Conservation (phyloP, 768 basidiomycete genomes). For the Tephrocybe sp. region DNA sequence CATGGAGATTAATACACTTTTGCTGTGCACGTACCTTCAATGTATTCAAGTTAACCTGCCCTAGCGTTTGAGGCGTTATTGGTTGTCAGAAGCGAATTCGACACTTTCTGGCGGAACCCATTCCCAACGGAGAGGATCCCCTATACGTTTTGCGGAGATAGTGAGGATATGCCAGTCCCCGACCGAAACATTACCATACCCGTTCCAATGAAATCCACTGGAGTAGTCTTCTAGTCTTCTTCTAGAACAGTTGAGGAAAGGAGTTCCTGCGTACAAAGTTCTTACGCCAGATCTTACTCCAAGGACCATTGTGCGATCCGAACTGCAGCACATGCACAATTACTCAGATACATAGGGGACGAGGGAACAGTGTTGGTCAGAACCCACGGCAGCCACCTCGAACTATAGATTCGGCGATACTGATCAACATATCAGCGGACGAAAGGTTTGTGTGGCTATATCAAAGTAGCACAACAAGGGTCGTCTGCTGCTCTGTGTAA, state of each 20-base stretch:
- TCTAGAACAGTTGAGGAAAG: neutral
- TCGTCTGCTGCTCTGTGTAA: neutral
- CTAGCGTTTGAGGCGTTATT: neutral
- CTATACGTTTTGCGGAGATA: constrained; percentile 2
- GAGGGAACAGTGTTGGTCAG: too few species aligned
- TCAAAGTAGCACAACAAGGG: neutral
- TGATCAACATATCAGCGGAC: neutral
- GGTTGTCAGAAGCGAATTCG: neutral
- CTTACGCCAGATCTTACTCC: too few species aligned
- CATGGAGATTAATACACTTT: too few species aligned
- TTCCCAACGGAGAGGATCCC: neutral
- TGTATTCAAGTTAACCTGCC: too few species aligned
- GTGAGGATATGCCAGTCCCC: too few species aligned
- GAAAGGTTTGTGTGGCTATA: neutral
- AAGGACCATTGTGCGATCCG: too few species aligned
- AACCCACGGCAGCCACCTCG: too few species aligned
- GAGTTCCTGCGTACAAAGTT: too few species aligned
- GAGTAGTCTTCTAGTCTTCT: neutral
- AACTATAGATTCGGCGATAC: too few species aligned
- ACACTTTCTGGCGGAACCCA: neutral
- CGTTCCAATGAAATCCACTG: neutral
- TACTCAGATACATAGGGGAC: too few species aligned
- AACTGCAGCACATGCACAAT: too few species aligned
- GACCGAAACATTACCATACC: neutral
- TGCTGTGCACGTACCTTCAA: too few species aligned